phyloP scores from a whole-genome alignment of 768 basidiomycete species.

The Amanita pallidorosea region DNA sequence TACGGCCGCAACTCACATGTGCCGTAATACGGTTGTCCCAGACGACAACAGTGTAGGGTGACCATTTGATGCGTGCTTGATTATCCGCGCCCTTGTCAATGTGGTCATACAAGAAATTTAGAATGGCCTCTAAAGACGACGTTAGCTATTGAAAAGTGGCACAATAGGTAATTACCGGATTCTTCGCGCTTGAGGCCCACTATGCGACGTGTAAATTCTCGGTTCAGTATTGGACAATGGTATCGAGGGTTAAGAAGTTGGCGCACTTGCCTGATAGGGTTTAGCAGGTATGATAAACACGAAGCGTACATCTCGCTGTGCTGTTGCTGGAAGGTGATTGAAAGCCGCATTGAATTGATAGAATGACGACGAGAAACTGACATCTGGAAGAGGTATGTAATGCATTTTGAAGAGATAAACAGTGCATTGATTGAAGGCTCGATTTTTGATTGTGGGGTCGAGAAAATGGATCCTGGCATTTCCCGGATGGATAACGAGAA shows the following conservation, averaged over 20 bases:
- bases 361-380: too few species aligned
- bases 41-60: conserved; percentile 63
- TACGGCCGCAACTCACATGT: conserved; percentile 33
- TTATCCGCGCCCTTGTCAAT: conserved; percentile 69
- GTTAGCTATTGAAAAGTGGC: conserved; percentile 8
- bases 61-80: conserved; percentile 71
- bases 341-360: too few species aligned
- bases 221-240: too few species aligned
- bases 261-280: too few species aligned
- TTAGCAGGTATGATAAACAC: too few species aligned
- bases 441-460: conserved; percentile 5
- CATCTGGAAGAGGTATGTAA: too few species aligned
- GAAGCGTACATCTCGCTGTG: too few species aligned
- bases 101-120: conserved; percentile 43
- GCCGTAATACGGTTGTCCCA: conserved; percentile 78
- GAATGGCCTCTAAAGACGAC: conserved; percentile 37
- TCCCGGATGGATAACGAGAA: too few species aligned
- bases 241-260: too few species aligned
- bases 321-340: too few species aligned
- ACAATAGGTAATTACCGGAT: conserved; percentile 39
- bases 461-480: too few species aligned
- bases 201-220: conserved; percentile 72
- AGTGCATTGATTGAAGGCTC: conserved; percentile 4
- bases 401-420: conserved; percentile 4
- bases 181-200: conserved; percentile 82